Evolutionary conservation across 2,329 filamentous ascomycete genomes (phyloP).

Genomic region (Sporothrix pallida): DNA sequence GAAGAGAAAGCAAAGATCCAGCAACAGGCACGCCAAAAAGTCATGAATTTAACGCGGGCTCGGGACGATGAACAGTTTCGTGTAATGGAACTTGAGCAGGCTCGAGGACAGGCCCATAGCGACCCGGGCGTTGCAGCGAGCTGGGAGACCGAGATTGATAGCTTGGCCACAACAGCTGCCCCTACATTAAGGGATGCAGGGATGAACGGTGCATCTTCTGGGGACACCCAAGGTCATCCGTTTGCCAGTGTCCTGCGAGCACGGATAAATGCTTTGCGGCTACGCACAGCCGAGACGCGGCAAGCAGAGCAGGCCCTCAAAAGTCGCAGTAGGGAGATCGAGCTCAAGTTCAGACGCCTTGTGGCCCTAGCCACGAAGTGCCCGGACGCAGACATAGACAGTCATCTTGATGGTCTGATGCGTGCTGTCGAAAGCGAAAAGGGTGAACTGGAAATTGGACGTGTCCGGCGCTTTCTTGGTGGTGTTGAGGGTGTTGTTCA

Average conservation of each 20-base stretch:
- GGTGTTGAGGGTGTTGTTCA: slow-evolving; percentile 69
- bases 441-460: slow-evolving; percentile 73
- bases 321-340: slow-evolving; percentile 80
- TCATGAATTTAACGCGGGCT: slow-evolving; percentile 77
- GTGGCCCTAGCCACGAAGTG: slow-evolving; percentile 86
- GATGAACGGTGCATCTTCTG: slow-evolving; percentile 40
- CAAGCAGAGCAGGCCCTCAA: slow-evolving; percentile 73
- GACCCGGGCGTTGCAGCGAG: slow-evolving; percentile 54
- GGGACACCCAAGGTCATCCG: slow-evolving; percentile 58
- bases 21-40: slow-evolving; percentile 71
- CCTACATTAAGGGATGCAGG: slow-evolving; percentile 40
- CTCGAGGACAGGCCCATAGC: slow-evolving; percentile 45
- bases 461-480: slow-evolving; percentile 78
- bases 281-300: slow-evolving; percentile 70
- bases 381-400: slow-evolving; percentile 78
- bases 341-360: slow-evolving; percentile 85
- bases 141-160: slow-evolving; percentile 62
- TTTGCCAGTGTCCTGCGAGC: slow-evolving; percentile 67
- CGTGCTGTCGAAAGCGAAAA: slow-evolving; percentile 89
- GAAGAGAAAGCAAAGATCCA: slow-evolving; percentile 68
- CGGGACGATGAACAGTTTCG: slow-evolving; percentile 70
- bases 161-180: slow-evolving; percentile 46
- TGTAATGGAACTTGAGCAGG: slow-evolving; percentile 55
- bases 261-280: slow-evolving; percentile 71
- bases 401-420: slow-evolving; percentile 76